Percentiles rank a stretch among this genome's conserved stretches.
Evolutionary conservation across 768 basidiomycete genomes (phyloP).

Genomic region (Boletus coccyginus): DNA sequence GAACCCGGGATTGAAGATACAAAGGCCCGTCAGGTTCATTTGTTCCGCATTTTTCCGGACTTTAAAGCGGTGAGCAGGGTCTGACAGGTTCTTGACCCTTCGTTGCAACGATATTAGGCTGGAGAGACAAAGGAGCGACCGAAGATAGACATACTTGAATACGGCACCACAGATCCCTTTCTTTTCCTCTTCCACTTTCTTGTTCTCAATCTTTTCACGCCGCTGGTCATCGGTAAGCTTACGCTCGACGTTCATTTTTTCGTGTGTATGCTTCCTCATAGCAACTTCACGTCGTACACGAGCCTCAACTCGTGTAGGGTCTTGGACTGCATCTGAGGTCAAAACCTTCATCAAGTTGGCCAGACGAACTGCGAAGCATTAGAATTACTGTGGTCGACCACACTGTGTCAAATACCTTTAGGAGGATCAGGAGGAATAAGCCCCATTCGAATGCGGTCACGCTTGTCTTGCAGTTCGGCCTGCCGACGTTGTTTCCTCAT

Average conservation of each 20-base stretch:
- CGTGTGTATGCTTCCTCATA: slow-evolving; percentile 82
- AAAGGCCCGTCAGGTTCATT: slow-evolving; percentile 80
- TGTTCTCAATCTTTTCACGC: slow-evolving; percentile 80
- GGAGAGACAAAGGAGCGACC: background rate
- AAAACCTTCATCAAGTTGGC: slow-evolving; percentile 97
- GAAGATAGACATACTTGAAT: slow-evolving; percentile 70
- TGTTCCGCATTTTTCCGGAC: slow-evolving; percentile 96
- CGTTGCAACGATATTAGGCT: background rate
- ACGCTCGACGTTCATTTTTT: slow-evolving; percentile 90
- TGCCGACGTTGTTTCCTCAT: slow-evolving; percentile 87
- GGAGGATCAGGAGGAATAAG: slow-evolving; percentile 92
- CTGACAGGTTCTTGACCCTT: slow-evolving; percentile 85
- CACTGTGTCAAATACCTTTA: slow-evolving; percentile 59
- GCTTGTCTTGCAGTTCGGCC: slow-evolving; percentile 89
- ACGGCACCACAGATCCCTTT: slow-evolving; percentile 80
- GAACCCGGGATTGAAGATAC: slow-evolving; percentile 88
- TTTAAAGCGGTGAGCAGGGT: slow-evolving; percentile 94
- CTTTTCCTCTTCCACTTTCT: slow-evolving; percentile 86
- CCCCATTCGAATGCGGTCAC: slow-evolving; percentile 95
- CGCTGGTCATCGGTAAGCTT: slow-evolving; percentile 91
- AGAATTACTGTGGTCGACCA: background rate
- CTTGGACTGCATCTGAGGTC: slow-evolving; percentile 94
- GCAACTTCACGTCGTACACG: slow-evolving; percentile 92
- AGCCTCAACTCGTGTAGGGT: slow-evolving; percentile 96
- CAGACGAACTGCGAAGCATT: slow-evolving; percentile 64